These are phyloP conservation scores for Neocatenulostroma microsporum DNA, from an alignment of 2,329 filamentous ascomycete genomes.

Conservation along the genomic window DNA sequence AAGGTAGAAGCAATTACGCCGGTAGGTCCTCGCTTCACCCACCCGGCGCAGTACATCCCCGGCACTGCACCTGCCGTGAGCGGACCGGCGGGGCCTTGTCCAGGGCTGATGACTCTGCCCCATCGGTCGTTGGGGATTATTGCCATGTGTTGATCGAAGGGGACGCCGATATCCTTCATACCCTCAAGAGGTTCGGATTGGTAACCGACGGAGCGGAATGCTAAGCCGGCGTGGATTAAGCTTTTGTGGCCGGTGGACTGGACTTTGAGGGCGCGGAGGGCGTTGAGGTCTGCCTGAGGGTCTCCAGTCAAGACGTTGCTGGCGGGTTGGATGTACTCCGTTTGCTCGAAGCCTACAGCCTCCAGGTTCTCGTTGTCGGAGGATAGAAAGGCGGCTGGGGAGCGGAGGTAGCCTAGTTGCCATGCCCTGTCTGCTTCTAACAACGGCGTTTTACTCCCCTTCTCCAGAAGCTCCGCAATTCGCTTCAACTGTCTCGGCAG, in stretches of 20 bases:
- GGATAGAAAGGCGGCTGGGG: constrained; percentile 61
- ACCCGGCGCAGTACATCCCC: constrained; percentile 86
- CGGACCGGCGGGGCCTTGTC: no score
- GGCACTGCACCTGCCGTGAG: no score
- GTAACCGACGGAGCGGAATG: constrained; percentile 94
- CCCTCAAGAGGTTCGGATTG: constrained; percentile 71
- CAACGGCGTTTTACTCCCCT: constrained; percentile 54
- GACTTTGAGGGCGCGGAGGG: constrained; percentile 22
- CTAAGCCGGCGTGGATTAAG: constrained; percentile 57
- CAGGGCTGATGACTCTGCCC: constrained; percentile 57
- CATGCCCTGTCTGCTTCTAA: constrained; percentile 57
- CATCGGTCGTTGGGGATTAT: constrained; percentile 74
- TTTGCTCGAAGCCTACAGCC: constrained; percentile 59
- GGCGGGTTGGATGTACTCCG: constrained; percentile 23
- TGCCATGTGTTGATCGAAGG: constrained; percentile 67
- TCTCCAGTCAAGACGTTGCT: constrained; percentile 18
- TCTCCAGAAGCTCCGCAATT: constrained; percentile 70
- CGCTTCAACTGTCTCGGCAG: constrained; percentile 69
- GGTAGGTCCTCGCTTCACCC: constrained; percentile 91
- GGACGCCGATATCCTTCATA: constrained; percentile 63
- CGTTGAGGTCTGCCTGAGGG: constrained; percentile 22
- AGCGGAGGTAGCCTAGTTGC: constrained; percentile 79
- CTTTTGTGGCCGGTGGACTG: constrained; percentile 25
- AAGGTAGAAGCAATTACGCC: constrained; percentile 95
- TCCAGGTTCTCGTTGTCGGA: constrained; percentile 47